Base-by-base conservation (phyloP, 192 early-diverging fungal genomes). In the Coemansia sp. region DNA sequence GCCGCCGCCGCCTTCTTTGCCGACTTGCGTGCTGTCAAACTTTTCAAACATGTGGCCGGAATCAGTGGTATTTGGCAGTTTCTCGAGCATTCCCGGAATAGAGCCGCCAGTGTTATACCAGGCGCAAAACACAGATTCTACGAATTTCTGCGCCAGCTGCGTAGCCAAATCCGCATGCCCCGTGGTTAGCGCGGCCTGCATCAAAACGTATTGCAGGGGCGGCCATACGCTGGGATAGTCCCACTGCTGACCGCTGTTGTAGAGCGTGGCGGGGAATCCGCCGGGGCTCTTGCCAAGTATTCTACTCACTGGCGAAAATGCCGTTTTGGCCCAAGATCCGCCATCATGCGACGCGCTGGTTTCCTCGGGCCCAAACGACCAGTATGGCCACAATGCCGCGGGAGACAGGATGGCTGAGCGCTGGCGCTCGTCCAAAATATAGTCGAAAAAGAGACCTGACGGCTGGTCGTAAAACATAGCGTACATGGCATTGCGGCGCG, bases 1-100 rank as follows among this genome's bases (percentile, higher is more conserved):
- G 60, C 91, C 91, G 35, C 89, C 89, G 21, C 87, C 87, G 35
- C 88, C 91, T 27, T 84, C 62, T 4, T 45, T 53, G 37, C 86
- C 87, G 0, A 89, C 36, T 2, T 39, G n/a, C 24, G 59, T 62
- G n/a, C 83, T 86, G 68, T 86, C 84, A 63, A 85, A 91, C 78
- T 92, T 92, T 80, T 92, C 91, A 83, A 90, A 91, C 75, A 92
- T 91, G 59, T 90, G 87, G 1, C 91, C 91, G 3, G 70, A 67
- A 62, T 91, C 91, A 0, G 54, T 85, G 6, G 56, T 40, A 36
- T 67, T 66, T 1, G 78, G 59, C 19, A 72, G 33, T 46, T 88
- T 71, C 1, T 69, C 63, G 13, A 87, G 64, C 16, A 88, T 44
- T 44, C 67, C 74, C 10, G 84, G 84, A 45, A 90, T 72, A 3